Evolutionary conservation across 1,284 basidiomycete species (phyloP).

Genomic region (Marasmius sp.): DNA sequence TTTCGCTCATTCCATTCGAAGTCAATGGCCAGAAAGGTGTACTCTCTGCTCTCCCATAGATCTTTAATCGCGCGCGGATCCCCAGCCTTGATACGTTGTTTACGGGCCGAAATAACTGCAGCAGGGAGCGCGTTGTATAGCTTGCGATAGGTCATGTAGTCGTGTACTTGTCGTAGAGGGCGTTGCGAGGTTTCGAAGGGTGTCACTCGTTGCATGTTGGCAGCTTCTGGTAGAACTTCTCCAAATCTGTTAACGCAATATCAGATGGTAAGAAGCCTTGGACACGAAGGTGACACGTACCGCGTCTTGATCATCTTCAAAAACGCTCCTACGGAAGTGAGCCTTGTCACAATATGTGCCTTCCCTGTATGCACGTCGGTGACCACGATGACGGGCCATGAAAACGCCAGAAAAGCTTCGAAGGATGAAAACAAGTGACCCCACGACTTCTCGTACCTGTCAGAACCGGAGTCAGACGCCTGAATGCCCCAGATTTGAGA

Average conservation of each 20-base stretch:
- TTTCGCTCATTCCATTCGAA: constrained; percentile 83
- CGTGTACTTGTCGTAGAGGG: constrained; percentile 68
- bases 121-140: constrained; percentile 73
- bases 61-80: constrained; percentile 67
- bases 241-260: constrained; percentile 52
- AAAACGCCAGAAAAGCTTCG: constrained; percentile 80
- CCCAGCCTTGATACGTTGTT: constrained; percentile 65
- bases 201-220: constrained; percentile 62
- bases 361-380: constrained; percentile 73
- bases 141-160: constrained; percentile 72
- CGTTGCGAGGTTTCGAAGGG: constrained; percentile 71
- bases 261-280: constrained; percentile 4
- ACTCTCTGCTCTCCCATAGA: constrained; percentile 70
- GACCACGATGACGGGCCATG: constrained; percentile 82
- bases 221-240: constrained; percentile 66
- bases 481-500: too few species aligned
- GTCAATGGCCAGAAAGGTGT: constrained; percentile 73
- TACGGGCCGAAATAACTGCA: constrained; percentile 67
- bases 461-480: neutral
- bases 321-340: constrained; percentile 69
- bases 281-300: constrained; percentile 30
- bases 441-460: constrained; percentile 81
- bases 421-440: constrained; percentile 79
- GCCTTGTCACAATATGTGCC: constrained; percentile 77
- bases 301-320: constrained; percentile 79